Percentiles rank a stretch among this genome's conserved stretches.
These are phyloP conservation scores for Priceomyces castillae DNA, from an alignment of 805 yeast species.

Conservation along the genomic window DNA sequence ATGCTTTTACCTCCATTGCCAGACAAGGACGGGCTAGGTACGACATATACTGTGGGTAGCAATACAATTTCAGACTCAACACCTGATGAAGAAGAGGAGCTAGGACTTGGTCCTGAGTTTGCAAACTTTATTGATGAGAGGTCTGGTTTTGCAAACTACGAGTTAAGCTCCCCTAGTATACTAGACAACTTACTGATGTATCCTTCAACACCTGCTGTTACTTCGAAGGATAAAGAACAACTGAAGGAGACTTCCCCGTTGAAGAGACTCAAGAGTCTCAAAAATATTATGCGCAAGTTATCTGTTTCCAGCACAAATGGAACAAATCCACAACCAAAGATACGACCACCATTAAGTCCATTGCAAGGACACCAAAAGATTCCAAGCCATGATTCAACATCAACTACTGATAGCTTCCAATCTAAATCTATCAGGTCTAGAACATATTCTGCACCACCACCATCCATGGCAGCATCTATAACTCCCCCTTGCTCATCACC, in stretches of 20 bases:
- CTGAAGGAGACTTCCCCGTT: conserved; percentile 25
- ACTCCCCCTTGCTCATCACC: conserved; percentile 38
- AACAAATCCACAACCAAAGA: conserved; percentile 1
- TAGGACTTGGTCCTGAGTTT: conserved; percentile 6
- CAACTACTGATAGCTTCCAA: conserved; percentile 3
- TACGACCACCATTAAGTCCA: conserved; percentile 13
- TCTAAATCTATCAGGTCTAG: conserved; percentile 15
- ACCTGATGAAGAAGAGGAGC: conserved; percentile 5
- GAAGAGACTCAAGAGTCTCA: conserved; percentile 35
- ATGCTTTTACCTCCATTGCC: conserved; percentile 31
- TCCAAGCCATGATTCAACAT: conserved; percentile 4
- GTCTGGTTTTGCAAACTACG: conserved; percentile 11
- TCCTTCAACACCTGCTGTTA: conserved; percentile 8
- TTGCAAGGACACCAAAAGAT: conserved; percentile 8
- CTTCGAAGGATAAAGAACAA: not conserved
- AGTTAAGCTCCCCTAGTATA: conserved; percentile 17
- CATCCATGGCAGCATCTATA: conserved; percentile 23
- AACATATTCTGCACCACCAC: conserved; percentile 15
- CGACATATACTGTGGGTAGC: conserved; percentile 4
- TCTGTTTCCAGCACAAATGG: conserved; percentile 11
- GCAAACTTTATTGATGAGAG: conserved; percentile 7
- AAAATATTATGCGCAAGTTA: conserved; percentile 33
- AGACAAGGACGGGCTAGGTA: conserved; percentile 12
- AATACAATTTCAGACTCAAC: conserved; percentile 6
- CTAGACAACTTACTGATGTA: conserved; percentile 11